Conservation (phyloP, 139 green algal species). For the Penium margaritaceum region DNA sequence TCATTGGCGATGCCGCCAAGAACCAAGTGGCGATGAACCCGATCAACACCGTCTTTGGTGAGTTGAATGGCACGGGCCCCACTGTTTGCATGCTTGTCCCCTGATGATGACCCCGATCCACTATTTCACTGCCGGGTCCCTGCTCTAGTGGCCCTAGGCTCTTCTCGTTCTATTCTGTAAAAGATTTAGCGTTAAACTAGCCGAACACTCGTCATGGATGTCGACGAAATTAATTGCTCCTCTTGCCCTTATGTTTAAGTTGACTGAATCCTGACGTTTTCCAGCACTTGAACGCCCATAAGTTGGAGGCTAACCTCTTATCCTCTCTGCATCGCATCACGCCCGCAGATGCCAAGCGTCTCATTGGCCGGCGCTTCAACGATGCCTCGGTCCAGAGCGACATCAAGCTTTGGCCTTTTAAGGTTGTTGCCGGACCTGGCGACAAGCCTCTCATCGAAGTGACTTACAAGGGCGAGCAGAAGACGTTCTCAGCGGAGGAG, state of each 20-base stretch:
- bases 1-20: constrained; percentile 79
- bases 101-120: too few relatives aligned
- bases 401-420: constrained; percentile 84
- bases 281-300: constrained; percentile 84
- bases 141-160: too few relatives aligned
- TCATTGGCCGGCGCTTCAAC: constrained; percentile 85
- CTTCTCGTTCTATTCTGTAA: too few relatives aligned
- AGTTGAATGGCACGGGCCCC: not conserved
- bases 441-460: constrained; percentile 91
- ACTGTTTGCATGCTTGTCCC: too few relatives aligned
- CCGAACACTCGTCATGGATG: too few relatives aligned
- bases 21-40: constrained; percentile 89
- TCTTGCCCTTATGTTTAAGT: not conserved
- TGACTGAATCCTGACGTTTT: not conserved
- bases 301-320: constrained; percentile 82
- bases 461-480: constrained; percentile 85
- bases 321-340: not conserved
- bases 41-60: constrained; percentile 32
- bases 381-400: constrained; percentile 81
- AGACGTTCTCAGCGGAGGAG: constrained; percentile 79
- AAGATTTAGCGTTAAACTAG: too few relatives aligned
- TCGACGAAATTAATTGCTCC: not conserved
- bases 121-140: too few relatives aligned
- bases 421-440: constrained; percentile 56
- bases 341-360: constrained; percentile 80